Evolutionary conservation across 106 monocot species (phyloP).

Genomic region (Triglochin maritima): DNA sequence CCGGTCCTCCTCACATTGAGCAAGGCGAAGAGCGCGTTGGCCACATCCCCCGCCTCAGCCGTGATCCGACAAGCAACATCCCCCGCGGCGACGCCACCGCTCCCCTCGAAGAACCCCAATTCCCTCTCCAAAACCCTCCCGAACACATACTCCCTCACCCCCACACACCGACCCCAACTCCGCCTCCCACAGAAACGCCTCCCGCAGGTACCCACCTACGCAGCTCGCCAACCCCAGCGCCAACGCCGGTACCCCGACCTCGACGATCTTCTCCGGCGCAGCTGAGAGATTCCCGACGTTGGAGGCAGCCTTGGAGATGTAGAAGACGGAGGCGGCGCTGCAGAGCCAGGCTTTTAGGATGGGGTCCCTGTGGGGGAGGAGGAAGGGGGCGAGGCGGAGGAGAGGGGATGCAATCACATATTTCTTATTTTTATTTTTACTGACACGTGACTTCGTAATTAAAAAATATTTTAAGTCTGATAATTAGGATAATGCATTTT

Average conservation of each 20-base stretch:
- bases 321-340: slow-evolving; percentile 34
- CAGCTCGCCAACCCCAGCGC: slow-evolving; percentile 15
- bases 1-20: slow-evolving; percentile 36
- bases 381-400: slow-evolving; percentile 22
- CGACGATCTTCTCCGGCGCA: slow-evolving; percentile 3
- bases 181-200: slow-evolving; percentile 73
- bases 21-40: slow-evolving; percentile 46
- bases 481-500: too few relatives aligned
- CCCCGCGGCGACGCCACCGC: slow-evolving; percentile 26
- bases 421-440: too few relatives aligned
- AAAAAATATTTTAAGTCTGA: too few relatives aligned
- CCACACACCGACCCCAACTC: slow-evolving; percentile 29
- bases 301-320: slow-evolving; percentile 38
- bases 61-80: slow-evolving; percentile 70
- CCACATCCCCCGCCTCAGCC: slow-evolving; percentile 53
- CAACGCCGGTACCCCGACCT: slow-evolving; percentile 23
- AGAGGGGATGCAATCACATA: too few relatives aligned
- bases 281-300: slow-evolving; percentile 5
- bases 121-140: slow-evolving; percentile 42
- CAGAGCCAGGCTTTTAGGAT: slow-evolving; percentile 41
- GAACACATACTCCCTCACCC: slow-evolving; percentile 43
- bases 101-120: slow-evolving; percentile 62
- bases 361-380: slow-evolving; percentile 24
- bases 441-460: too few relatives aligned
- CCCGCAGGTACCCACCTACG: slow-evolving; percentile 31